Percentiles rank a stretch among this genome's conserved stretches.
These are phyloP conservation scores for Aspergillus viridinutans DNA, from an alignment of 2,329 filamentous ascomycete species.

Conservation along the genomic window DNA sequence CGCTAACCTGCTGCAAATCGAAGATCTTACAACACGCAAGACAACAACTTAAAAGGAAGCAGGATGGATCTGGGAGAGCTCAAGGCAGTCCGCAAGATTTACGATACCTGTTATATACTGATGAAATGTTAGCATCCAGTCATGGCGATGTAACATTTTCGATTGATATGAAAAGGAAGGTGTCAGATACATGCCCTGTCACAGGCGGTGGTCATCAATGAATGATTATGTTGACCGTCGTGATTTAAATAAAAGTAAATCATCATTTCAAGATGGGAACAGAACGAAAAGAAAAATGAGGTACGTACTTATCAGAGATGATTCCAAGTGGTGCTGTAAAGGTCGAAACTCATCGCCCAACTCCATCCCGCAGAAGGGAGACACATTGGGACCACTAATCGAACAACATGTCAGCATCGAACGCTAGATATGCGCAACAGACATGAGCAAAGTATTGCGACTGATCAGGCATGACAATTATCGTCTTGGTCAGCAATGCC, in stretches of 20 bases:
- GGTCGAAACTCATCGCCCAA: not conserved
- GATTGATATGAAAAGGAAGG: constrained; percentile 1
- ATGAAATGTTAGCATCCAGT: constrained; percentile 10
- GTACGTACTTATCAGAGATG: constrained; percentile 18
- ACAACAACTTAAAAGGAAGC: not conserved
- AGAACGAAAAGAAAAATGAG: constrained; percentile 5
- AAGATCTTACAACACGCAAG: not conserved
- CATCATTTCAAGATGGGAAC: constrained; percentile 56
- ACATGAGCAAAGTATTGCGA: constrained; percentile 20
- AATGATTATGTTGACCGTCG: constrained; percentile 81
- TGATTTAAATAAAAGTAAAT: constrained; percentile 65
- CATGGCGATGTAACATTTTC: constrained; percentile 8
- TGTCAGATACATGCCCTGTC: constrained; percentile 59
- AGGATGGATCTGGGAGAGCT: not conserved
- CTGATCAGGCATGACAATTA: constrained; percentile 48
- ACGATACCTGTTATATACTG: not conserved
- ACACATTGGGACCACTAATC: constrained; percentile 11
- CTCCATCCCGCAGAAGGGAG: not conserved
- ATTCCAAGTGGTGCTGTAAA: not conserved
- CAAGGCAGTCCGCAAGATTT: not conserved
- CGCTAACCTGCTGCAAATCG: not conserved
- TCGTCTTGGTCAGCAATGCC: constrained; percentile 47
- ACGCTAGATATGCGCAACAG: constrained; percentile 14
- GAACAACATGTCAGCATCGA: constrained; percentile 25
- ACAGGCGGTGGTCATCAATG: constrained; percentile 76